Evolutionary conservation across 306 rosid genomes (phyloP).

Genomic region (Bauhinia variegata): DNA sequence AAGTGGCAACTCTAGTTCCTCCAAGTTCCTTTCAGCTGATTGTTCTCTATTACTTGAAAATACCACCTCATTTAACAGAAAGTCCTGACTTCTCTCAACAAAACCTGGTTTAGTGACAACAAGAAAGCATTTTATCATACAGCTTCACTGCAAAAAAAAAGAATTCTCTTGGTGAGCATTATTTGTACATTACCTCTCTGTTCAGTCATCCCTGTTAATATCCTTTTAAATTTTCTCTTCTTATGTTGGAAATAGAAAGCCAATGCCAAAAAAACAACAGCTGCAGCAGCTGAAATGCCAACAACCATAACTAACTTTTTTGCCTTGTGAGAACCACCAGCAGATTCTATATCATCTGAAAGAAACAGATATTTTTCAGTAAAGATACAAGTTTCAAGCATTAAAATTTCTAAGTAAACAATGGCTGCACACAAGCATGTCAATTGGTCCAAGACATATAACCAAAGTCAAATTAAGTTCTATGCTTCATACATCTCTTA

Average conservation of each 20-base stretch:
- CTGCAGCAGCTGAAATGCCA: constrained; percentile 47
- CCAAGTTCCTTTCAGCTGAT: constrained; percentile 49
- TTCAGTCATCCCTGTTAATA: constrained; percentile 23
- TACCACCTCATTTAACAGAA: constrained; percentile 46
- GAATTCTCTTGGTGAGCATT: neutral
- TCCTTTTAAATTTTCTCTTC: constrained; percentile 39
- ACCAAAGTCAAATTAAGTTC: no score
- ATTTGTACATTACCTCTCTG: constrained; percentile 46
- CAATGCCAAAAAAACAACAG: constrained; percentile 49
- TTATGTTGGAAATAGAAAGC: constrained; percentile 43
- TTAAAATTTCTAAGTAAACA: neutral
- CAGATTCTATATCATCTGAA: constrained; percentile 40
- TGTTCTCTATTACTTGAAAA: constrained; percentile 47
- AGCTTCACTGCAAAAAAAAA: constrained; percentile 16
- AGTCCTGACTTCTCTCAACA: constrained; percentile 57
- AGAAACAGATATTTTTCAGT: constrained; percentile 14
- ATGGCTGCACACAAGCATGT: no score
- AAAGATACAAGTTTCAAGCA: neutral
- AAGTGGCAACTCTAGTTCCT: constrained; percentile 56
- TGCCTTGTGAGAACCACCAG: constrained; percentile 42
- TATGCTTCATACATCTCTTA: neutral
- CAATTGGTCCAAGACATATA: neutral
- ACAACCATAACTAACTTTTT: constrained; percentile 28
- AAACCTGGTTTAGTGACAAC: constrained; percentile 47
- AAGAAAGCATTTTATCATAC: constrained; percentile 12